Evolutionary conservation across 257 asterid species (phyloP).

Genomic region (Fraxinus pennsylvanica): DNA sequence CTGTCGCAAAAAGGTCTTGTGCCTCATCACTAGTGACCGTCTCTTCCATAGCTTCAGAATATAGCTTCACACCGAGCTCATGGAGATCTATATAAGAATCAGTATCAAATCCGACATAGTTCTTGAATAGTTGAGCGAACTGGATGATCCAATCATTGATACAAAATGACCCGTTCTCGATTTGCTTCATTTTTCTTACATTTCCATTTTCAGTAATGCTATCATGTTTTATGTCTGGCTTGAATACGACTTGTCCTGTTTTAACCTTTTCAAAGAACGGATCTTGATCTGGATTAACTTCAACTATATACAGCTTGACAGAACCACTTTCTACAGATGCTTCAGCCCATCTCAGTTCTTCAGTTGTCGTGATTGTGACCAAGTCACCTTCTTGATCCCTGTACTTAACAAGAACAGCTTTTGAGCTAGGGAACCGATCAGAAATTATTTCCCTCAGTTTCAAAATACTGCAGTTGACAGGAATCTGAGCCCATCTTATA

Average conservation of each 20-base stretch:
- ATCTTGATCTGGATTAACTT: constrained; percentile 68
- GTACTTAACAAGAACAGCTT: constrained; percentile 69
- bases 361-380: constrained; percentile 71
- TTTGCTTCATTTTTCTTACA: constrained; percentile 33
- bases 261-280: constrained; percentile 47
- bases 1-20: constrained; percentile 56
- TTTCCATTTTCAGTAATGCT: constrained; percentile 41
- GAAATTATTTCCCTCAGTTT: constrained; percentile 59
- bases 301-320: constrained; percentile 64
- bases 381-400: constrained; percentile 89
- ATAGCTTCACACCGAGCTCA: constrained; percentile 70
- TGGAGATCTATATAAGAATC: constrained; percentile 76
- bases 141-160: constrained; percentile 75
- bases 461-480: constrained; percentile 53
- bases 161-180: constrained; percentile 43
- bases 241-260: constrained; percentile 23
- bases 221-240: constrained; percentile 24
- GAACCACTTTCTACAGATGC: constrained; percentile 59
- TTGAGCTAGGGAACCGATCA: constrained; percentile 57
- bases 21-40: constrained; percentile 80
- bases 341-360: constrained; percentile 87
- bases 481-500: constrained; percentile 82
- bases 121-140: constrained; percentile 73
- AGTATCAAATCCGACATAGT: constrained; percentile 67
- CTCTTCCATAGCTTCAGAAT: constrained; percentile 81